Percentiles rank a stretch among this genome's conserved stretches.
phyloP scores from a whole-genome alignment of 2,329 filamentous ascomycete genomes.

The Periconia sp. region DNA sequence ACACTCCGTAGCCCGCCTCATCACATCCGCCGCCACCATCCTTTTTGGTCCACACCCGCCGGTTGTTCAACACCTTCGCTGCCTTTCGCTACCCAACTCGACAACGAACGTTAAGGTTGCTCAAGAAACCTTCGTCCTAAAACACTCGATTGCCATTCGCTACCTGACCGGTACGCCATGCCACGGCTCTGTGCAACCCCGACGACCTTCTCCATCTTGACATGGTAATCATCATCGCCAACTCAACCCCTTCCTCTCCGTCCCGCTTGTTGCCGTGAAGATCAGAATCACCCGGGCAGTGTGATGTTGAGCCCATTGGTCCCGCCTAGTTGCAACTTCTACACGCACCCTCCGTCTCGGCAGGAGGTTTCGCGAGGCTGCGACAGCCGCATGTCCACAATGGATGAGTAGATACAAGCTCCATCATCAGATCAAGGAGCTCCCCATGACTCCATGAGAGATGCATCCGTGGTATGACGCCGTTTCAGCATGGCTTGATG shows the following conservation, averaged over 20 bases:
- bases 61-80: not conserved
- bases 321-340: not conserved
- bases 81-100: not conserved
- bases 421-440: not conserved
- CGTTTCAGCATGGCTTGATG: not conserved
- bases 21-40: not conserved
- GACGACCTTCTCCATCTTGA: not conserved
- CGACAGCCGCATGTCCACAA: too few species aligned
- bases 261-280: not conserved
- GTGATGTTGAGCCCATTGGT: not conserved
- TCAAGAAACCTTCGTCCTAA: not conserved
- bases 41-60: not conserved
- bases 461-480: not conserved
- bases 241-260: not conserved
- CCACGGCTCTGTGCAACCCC: too few species aligned
- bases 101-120: not conserved
- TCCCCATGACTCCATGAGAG: not conserved
- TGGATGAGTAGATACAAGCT: not conserved
- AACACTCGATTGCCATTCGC: not conserved
- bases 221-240: not conserved
- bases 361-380: too few species aligned
- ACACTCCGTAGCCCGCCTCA: too few species aligned
- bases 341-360: too few species aligned
- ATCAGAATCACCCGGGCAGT: not conserved
- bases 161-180: not conserved